Conservation (phyloP, 352 stramenopile species). For the Phytopythium vexans region DNA sequence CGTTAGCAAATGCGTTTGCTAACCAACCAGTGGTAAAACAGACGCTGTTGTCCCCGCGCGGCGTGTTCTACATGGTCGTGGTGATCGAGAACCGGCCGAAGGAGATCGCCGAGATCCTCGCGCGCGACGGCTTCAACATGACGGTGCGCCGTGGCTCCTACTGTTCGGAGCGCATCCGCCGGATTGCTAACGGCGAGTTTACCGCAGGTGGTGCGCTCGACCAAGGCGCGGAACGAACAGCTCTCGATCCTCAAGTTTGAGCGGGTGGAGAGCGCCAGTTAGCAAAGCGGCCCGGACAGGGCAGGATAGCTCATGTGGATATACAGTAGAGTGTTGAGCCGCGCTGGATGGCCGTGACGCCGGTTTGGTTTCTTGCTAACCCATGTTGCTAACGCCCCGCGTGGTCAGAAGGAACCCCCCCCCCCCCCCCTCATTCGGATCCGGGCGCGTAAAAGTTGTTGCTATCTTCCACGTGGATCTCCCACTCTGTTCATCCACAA, state of each 20-base stretch:
- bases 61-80: slow-evolving; percentile 97
- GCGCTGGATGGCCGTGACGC: too few species aligned
- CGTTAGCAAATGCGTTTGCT: not conserved
- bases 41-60: slow-evolving; percentile 68
- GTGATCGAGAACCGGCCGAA: slow-evolving; percentile 96
- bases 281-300: too few species aligned
- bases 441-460: too few species aligned
- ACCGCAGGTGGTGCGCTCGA: slow-evolving; percentile 57
- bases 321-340: too few species aligned
- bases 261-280: slow-evolving; percentile 6
- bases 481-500: too few species aligned
- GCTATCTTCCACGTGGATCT: too few species aligned
- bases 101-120: slow-evolving; percentile 86
- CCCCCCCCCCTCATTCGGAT: too few species aligned
- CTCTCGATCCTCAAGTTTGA: slow-evolving; percentile 78
- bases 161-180: not conserved
- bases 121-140: slow-evolving; percentile 62
- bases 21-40: slow-evolving; percentile 7
- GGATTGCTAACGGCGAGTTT: not conserved
- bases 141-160: slow-evolving; percentile 25
- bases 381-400: too few species aligned
- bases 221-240: slow-evolving; percentile 64
- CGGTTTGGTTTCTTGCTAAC: too few species aligned
- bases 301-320: too few species aligned
- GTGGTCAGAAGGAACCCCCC: too few species aligned